These are phyloP conservation scores for Globisporangium splendens DNA, from an alignment of 352 stramenopile genomes.

Conservation along the genomic window DNA sequence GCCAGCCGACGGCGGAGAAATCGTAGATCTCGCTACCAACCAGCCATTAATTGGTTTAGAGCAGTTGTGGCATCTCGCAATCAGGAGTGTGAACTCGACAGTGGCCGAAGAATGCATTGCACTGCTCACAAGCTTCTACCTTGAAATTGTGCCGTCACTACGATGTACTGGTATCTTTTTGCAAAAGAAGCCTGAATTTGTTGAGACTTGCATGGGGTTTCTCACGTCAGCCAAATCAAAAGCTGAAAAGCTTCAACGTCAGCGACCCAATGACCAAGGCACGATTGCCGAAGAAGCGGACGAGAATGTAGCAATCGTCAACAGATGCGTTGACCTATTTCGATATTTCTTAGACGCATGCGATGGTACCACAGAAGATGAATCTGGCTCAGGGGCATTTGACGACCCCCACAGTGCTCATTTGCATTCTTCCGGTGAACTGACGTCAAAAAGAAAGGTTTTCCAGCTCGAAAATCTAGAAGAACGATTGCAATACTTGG, in stretches of 20 bases:
- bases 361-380: slow-evolving; percentile 5
- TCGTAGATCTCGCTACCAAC: slow-evolving; percentile 37
- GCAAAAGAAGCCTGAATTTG: slow-evolving; percentile 38
- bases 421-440: not conserved
- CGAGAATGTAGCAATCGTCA: slow-evolving; percentile 20
- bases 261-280: not conserved
- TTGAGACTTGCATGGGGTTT: slow-evolving; percentile 58
- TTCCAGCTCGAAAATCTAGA: slow-evolving; percentile 53
- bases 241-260: slow-evolving; percentile 6
- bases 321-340: slow-evolving; percentile 66
- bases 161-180: slow-evolving; percentile 22
- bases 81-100: slow-evolving; percentile 28
- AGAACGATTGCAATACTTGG: slow-evolving; percentile 45
- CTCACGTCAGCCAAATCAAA: slow-evolving; percentile 27
- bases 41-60: slow-evolving; percentile 39
- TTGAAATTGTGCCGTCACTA: slow-evolving; percentile 44
- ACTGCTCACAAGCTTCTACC: slow-evolving; percentile 46
- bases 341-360: slow-evolving; percentile 66
- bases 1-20: not conserved
- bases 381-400: not conserved
- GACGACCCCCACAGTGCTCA: not conserved
- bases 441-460: not conserved
- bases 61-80: slow-evolving; percentile 58
- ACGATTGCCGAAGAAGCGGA: not conserved
- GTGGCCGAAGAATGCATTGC: slow-evolving; percentile 68